Conservation (phyloP, 805 yeast species). For the Wickerhamomyces sydowiorum region DNA sequence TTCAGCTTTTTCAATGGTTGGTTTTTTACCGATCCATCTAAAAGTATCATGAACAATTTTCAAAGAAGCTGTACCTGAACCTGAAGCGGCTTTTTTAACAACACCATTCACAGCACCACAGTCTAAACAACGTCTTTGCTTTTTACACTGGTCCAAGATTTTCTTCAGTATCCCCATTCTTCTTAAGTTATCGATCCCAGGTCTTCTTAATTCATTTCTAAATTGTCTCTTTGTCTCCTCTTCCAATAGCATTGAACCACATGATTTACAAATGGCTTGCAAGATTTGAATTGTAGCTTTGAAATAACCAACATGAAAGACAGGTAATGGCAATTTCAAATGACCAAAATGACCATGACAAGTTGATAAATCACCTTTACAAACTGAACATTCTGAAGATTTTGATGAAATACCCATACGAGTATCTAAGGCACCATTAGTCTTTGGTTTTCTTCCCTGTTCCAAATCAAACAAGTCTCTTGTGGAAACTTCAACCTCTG, state of each 20-base stretch:
- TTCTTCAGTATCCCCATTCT: constrained; percentile 85
- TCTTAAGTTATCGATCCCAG: constrained; percentile 83
- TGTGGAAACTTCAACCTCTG: constrained; percentile 89
- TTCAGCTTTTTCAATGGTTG: constrained; percentile 72
- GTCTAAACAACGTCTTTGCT: constrained; percentile 82
- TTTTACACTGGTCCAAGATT: constrained; percentile 87
- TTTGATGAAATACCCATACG: constrained; percentile 93
- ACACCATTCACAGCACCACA: constrained; percentile 94
- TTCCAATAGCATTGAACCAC: constrained; percentile 72
- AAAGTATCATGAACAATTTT: constrained; percentile 94
- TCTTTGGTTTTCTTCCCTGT: constrained; percentile 77
- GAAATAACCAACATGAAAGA: constrained; percentile 96
- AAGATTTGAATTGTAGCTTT: constrained; percentile 83
- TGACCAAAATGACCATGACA: constrained; percentile 99
- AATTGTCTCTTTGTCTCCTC: constrained; percentile 67
- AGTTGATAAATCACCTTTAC: constrained; percentile 86
- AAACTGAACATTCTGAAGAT: constrained; percentile 79
- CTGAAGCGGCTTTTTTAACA: constrained; percentile 91
- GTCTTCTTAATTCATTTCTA: constrained; percentile 74
- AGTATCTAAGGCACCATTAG: constrained; percentile 84
- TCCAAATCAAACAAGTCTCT: constrained; percentile 90
- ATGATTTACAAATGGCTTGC: constrained; percentile 86
- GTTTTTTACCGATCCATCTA: constrained; percentile 91
- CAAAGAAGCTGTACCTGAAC: constrained; percentile 88
- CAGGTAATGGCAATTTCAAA: constrained; percentile 87